Conservation (phyloP, 495 filamentous ascomycete genomes). For the Neurospora sublineolata region DNA sequence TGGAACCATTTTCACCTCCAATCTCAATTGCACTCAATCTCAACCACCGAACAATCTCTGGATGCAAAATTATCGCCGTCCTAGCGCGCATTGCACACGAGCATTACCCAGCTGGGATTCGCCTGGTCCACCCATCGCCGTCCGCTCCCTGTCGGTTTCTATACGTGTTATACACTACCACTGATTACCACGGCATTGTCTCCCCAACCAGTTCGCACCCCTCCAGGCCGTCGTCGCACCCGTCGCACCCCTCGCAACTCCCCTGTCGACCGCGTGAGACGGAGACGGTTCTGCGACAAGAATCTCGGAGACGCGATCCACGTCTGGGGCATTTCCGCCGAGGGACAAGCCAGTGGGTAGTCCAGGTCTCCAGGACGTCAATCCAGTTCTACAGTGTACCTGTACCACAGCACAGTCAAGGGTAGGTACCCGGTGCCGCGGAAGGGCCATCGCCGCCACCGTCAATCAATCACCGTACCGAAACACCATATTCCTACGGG, state of each 20-base stretch:
- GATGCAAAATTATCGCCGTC: not conserved
- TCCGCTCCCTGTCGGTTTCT: not conserved
- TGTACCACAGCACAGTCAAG: not conserved
- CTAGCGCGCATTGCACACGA: not conserved
- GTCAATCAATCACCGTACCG: not conserved
- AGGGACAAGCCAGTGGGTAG: not conserved
- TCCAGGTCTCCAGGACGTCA: not conserved
- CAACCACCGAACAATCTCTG: not conserved
- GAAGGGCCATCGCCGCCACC: not conserved
- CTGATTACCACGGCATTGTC: not conserved
- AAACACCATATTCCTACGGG: not conserved
- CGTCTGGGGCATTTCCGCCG: not conserved
- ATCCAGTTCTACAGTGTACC: not conserved
- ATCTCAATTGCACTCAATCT: not conserved
- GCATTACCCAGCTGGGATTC: not conserved
- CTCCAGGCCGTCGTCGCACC: not conserved
- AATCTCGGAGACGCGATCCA: not conserved
- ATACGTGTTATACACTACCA: not conserved
- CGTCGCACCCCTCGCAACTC: not conserved
- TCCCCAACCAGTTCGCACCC: not conserved
- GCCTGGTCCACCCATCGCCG: not conserved
- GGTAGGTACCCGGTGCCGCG: not conserved
- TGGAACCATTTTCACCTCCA: constrained; percentile 2
- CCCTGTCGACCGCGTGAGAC: not conserved
- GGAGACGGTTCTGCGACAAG: constrained; percentile 2